Base-by-base conservation (phyloP, 2,329 filamentous ascomycete species). In the Penicillium sp. region DNA sequence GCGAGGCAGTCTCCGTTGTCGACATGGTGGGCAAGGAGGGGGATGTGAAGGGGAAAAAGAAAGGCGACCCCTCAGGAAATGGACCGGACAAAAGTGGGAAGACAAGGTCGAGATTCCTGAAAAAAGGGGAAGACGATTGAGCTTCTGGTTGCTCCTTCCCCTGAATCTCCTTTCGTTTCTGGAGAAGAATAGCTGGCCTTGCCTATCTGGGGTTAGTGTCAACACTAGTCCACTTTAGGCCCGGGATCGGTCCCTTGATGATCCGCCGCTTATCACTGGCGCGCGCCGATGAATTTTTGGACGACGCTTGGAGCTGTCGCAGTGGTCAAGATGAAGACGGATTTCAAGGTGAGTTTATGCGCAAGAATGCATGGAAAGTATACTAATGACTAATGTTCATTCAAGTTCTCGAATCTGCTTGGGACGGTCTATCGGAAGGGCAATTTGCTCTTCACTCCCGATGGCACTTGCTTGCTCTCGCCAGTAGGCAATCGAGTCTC, bases 361-460 rank as follows among this genome's bases (percentile, higher is more conserved):
- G 14, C 7, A 23, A 13, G 25, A 27, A n/a, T 27, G 22, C 9
- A n/a, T 6, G n/a, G 9, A 11, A n/a, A 27, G 6, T 27, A 11
- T 27, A 11, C 12, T 39, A 15, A 14, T 2, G 11, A 15, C 5
- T 31, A 2, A 58, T 95, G 89, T 98, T 98, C 71, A 15, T 4
- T 31, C 1, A 58, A 95, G 89, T 98, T 98, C 71, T 95, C 90
- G 64, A 98, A 96, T 69, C 78, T 98, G 64, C 79, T 98, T 59
- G 93, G 92, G 62, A 98, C 92, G 54, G 92, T 98, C 62, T 98
- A 96, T 74, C 87, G 88, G 72, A 86, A 89, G 77, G 92, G 93
- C 68, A 98, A 96, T 65, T 78, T 98, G 59, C 77, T 95, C 62
- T 98, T 93, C 73, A 93, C 86, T 56, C 87, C 89, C 45, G 90